Conservation (phyloP, 2,329 filamentous ascomycete genomes). For the Sporothrix globosa region DNA sequence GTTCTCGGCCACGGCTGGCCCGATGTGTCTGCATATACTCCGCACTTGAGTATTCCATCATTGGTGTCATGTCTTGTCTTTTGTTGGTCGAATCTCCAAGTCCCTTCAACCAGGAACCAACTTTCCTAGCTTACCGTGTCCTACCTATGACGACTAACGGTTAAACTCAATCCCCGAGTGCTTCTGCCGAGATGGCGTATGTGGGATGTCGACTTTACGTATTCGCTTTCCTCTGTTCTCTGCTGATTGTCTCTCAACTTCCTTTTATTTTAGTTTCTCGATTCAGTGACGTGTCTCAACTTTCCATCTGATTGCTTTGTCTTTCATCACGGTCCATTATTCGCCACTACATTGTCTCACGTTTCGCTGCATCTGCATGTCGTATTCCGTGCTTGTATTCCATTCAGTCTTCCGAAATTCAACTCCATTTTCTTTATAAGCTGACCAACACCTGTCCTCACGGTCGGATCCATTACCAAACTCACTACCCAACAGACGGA, state of each 20-base stretch:
- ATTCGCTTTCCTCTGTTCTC: background rate
- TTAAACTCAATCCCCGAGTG: constrained; percentile 2
- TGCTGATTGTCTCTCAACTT: background rate
- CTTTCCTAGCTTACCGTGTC: background rate
- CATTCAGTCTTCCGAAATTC: too few relatives aligned
- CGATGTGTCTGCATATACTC: background rate
- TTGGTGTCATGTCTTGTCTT: background rate
- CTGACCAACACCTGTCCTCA: background rate
- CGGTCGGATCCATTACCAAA: constrained; percentile 13
- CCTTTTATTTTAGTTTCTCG: background rate
- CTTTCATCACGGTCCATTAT: background rate
- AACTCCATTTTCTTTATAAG: background rate
- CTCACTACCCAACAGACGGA: background rate
- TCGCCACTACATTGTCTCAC: background rate
- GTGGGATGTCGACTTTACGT: background rate
- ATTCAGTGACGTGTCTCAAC: background rate
- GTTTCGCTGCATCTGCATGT: background rate
- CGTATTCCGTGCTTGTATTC: too few relatives aligned
- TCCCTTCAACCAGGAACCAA: background rate
- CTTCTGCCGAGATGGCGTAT: constrained; percentile 21
- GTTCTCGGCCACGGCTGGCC: too few relatives aligned
- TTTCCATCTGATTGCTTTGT: background rate
- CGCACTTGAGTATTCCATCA: background rate
- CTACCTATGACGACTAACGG: background rate
- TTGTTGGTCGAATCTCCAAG: background rate